Evolutionary conservation across 169 alveolate genomes (phyloP).

Genomic region (Theileria orientalis): DNA sequence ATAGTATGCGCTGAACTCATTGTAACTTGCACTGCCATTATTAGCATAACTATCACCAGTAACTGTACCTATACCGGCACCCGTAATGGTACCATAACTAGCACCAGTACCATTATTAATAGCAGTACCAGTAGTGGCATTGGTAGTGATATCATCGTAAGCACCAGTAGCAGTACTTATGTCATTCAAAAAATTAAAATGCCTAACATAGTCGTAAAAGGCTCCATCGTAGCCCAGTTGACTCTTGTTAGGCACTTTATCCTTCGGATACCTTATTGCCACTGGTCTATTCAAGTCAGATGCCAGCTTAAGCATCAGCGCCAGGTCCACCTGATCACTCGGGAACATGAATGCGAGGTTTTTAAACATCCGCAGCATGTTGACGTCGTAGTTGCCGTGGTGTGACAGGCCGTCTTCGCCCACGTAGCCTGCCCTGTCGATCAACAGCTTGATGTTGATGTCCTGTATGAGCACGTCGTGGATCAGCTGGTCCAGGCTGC

Average conservation of each 20-base stretch:
- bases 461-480: slow-evolving; percentile 81
- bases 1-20: background rate
- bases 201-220: background rate
- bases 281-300: slow-evolving; percentile 25
- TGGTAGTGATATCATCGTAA: too few relatives aligned
- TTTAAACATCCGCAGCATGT: slow-evolving; percentile 75
- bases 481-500: slow-evolving; percentile 83
- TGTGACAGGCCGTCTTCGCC: slow-evolving; percentile 87
- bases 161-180: too few relatives aligned
- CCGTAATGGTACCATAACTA: too few relatives aligned
- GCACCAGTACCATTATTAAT: too few relatives aligned
- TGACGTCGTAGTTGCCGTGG: slow-evolving; percentile 84
- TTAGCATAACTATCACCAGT: too few relatives aligned
- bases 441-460: slow-evolving; percentile 73
- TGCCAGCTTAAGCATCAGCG: slow-evolving; percentile 37
- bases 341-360: slow-evolving; percentile 79
- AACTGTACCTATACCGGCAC: too few relatives aligned
- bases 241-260: slow-evolving; percentile 14
- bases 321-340: slow-evolving; percentile 73
- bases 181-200: background rate
- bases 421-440: slow-evolving; percentile 84
- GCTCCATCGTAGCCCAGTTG: background rate
- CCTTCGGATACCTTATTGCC: slow-evolving; percentile 56
- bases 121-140: too few relatives aligned
- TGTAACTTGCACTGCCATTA: background rate